Base-by-base conservation (phyloP, 768 basidiomycete genomes). In the Boletus eberwhitei region DNA sequence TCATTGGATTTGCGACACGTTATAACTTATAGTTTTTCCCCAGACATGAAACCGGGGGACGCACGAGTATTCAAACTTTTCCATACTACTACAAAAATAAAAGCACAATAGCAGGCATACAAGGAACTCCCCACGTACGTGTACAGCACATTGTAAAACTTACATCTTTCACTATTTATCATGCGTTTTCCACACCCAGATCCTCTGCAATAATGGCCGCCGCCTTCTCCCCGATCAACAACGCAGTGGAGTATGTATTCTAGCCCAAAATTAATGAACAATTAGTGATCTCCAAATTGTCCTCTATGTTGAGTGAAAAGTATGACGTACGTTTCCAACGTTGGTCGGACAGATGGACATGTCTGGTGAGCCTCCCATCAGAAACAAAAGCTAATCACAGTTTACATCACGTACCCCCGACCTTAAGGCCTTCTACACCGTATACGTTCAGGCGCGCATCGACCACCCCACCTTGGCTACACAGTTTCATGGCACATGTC, bases 401-500 rank as follows among this genome's bases (percentile, higher is more conserved):
- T 5, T 11, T 8, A 7, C 16, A n/a, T 54, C 8, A 34, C 72
- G 4, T 52, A 81, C 81, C 84, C 45, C 82, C 83, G 12, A 88
- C 76, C 62, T 88, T 86, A 44, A 88, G 71, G 22, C 77, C 75
- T 53, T 74, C 52, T 2, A 84, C 76, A 0, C 84, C 84, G 58
- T 87, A 86, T 8, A 88, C 85, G 53, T 83, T 84, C 44, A 88
- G 64, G 29, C 71, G 71, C 5, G 76, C 52, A 59, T 88, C 85
- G 4, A 88, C 83, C 7, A 89, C 87, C 5, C 86, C 87, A 2
- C 77, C 78, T 31, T 77, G 49, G 12, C 80, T 74, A 2, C 79
- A 77, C 0, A 83, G 76, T 65, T 86, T 86, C 86, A 87, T 87
- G 0, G 85, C 78, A 52, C 85, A 87, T 0, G 85, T 87, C 37